phyloP scores from a whole-genome alignment of 768 basidiomycete species.

The Neoboletus subvelutipes region DNA sequence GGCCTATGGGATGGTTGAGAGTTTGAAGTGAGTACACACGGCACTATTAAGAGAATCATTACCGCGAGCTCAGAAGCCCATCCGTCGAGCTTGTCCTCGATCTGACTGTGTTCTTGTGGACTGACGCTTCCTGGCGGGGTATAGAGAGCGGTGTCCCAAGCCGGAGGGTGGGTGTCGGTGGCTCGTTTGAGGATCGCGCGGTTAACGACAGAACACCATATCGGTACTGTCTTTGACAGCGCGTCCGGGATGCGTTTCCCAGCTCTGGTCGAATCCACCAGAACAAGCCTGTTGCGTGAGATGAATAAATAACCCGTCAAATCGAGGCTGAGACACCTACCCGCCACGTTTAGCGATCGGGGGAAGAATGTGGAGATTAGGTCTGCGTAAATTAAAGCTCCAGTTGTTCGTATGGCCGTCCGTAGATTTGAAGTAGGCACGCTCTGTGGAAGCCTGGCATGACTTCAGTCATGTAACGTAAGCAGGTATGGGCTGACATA shows the following conservation, averaged over 20 bases:
- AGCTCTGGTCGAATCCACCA: slow-evolving; percentile 91
- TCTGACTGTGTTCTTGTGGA: slow-evolving; percentile 77
- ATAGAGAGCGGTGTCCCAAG: slow-evolving; percentile 63
- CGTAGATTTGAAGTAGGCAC: slow-evolving; percentile 89
- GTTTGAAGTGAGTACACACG: background rate
- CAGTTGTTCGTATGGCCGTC: slow-evolving; percentile 86
- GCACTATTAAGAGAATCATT: background rate
- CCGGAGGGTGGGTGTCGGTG: slow-evolving; percentile 3
- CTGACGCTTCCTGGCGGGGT: slow-evolving; percentile 71
- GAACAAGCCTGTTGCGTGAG: slow-evolving; percentile 52
- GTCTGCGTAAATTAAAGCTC: slow-evolving; percentile 79
- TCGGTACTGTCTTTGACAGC: slow-evolving; percentile 87
- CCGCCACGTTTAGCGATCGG: slow-evolving; percentile 54
- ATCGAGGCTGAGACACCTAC: slow-evolving; percentile 36
- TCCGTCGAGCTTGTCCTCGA: slow-evolving; percentile 56
- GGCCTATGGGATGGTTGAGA: slow-evolving; percentile 37
- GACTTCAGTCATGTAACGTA: background rate
- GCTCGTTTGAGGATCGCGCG: slow-evolving; percentile 42
- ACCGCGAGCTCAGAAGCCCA: slow-evolving; percentile 77
- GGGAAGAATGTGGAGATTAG: slow-evolving; percentile 78
- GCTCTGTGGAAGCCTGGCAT: slow-evolving; percentile 15
- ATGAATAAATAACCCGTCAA: background rate
- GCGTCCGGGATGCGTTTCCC: slow-evolving; percentile 96
- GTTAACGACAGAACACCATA: slow-evolving; percentile 93
- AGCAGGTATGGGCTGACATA: slow-evolving; percentile 21